Conservation (phyloP, 345 rosid species). For the Eucalyptus regnans region DNA sequence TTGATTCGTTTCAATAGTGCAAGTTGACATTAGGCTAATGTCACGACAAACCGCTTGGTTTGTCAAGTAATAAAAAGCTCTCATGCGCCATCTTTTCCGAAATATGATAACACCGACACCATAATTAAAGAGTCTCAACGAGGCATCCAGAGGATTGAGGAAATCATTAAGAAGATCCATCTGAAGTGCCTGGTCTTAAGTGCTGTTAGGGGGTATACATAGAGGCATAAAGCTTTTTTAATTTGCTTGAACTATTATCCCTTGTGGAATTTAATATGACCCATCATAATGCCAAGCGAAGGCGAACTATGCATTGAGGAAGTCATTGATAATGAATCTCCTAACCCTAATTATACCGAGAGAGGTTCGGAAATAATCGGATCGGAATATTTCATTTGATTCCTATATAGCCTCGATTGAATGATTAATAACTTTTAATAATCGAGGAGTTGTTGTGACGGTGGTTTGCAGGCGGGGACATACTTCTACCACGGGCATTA, state of each 20-base stretch:
- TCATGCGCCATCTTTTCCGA: background rate
- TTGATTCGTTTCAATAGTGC: background rate
- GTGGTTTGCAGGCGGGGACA: conserved; percentile 56
- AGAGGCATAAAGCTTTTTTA: background rate
- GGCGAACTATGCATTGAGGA: background rate
- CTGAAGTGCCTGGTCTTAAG: conserved; percentile 17
- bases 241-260: background rate
- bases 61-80: background rate
- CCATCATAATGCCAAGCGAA: background rate
- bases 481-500: conserved; percentile 82
- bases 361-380: background rate
- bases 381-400: background rate
- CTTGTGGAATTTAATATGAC: background rate
- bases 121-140: background rate
- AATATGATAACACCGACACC: background rate
- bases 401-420: background rate
- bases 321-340: background rate
- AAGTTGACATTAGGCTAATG: background rate
- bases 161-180: conserved; percentile 12
- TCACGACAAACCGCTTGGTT: background rate
- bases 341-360: background rate
- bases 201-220: background rate
- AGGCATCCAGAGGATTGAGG: background rate
- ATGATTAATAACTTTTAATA: background rate
- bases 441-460: background rate